phyloP scores from a whole-genome alignment of 2,329 filamentous ascomycete species.

The Arthrobotrys megalospora region DNA sequence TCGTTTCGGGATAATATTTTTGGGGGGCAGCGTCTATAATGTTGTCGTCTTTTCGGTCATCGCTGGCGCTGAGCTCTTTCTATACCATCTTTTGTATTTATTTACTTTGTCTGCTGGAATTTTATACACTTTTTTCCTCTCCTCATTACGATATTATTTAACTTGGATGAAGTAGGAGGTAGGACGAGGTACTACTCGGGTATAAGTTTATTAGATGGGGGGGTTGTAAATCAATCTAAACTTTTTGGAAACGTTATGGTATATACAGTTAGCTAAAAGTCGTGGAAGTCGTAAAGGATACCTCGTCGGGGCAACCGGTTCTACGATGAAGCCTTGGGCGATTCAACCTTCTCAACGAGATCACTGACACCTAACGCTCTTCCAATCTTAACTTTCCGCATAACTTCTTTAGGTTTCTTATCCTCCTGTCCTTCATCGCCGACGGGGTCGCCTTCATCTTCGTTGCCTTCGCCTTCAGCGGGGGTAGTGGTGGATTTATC shows the following conservation, averaged over 20 bases:
- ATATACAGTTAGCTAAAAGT: conserved; percentile 3
- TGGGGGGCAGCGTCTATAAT: background rate
- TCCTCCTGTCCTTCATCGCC: conserved; percentile 69
- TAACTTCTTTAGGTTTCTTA: conserved; percentile 67
- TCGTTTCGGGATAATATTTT: background rate
- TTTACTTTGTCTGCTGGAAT: background rate
- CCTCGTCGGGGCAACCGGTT: no score
- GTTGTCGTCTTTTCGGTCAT: background rate
- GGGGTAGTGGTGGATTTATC: conserved; percentile 69
- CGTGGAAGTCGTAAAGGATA: background rate
- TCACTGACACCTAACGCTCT: conserved; percentile 63
- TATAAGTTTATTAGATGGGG: background rate
- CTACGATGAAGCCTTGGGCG: conserved; percentile 51
- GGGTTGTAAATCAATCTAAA: conserved; percentile 1
- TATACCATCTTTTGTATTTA: conserved; percentile 8
- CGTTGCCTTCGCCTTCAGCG: conserved; percentile 69
- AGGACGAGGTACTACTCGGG: background rate
- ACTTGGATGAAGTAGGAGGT: background rate
- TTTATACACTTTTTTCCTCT: background rate
- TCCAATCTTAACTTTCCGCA: conserved; percentile 74
- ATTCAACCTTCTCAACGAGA: conserved; percentile 62
- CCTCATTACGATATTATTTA: background rate
- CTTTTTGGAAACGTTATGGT: background rate
- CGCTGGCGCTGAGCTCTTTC: conserved; percentile 8
- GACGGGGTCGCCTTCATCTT: conserved; percentile 67